Conservation (phyloP, 306 rosid genomes). For the Sicyos baderoa region DNA sequence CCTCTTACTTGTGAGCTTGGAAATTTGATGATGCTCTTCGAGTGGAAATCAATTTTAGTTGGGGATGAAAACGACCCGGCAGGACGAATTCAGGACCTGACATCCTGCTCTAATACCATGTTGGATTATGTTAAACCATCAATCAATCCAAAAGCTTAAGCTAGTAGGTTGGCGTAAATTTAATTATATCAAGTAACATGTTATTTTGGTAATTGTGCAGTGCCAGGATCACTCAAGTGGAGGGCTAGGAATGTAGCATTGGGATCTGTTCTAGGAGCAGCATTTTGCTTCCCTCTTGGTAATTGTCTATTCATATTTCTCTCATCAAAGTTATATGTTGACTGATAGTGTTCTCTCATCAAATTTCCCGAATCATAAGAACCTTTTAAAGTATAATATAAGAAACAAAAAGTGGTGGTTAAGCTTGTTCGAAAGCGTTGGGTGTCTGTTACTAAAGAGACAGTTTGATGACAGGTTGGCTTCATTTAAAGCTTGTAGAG, state of each 20-base stretch:
- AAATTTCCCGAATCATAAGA: background rate
- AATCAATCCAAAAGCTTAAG: too few relatives aligned
- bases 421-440: slow-evolving; percentile 14
- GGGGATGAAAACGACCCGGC: too few relatives aligned
- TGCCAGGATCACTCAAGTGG: slow-evolving; percentile 87
- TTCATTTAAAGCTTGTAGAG: slow-evolving; percentile 79
- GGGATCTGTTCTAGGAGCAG: slow-evolving; percentile 81
- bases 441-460: slow-evolving; percentile 8
- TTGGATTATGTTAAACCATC: too few relatives aligned
- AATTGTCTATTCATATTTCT: slow-evolving; percentile 6
- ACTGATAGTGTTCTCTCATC: background rate
- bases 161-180: too few relatives aligned
- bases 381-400: background rate
- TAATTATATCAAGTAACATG: too few relatives aligned
- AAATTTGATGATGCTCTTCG: too few relatives aligned
- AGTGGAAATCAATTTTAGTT: too few relatives aligned
- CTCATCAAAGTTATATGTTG: background rate
- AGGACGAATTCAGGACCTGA: too few relatives aligned
- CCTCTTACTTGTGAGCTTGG: too few relatives aligned
- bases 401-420: background rate
- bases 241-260: slow-evolving; percentile 70
- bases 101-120: too few relatives aligned
- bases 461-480: slow-evolving; percentile 60
- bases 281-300: slow-evolving; percentile 88
- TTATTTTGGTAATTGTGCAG: slow-evolving; percentile 32